phyloP scores from a whole-genome alignment of 116 monocot species.

The Phalaenopsis hybrid region DNA sequence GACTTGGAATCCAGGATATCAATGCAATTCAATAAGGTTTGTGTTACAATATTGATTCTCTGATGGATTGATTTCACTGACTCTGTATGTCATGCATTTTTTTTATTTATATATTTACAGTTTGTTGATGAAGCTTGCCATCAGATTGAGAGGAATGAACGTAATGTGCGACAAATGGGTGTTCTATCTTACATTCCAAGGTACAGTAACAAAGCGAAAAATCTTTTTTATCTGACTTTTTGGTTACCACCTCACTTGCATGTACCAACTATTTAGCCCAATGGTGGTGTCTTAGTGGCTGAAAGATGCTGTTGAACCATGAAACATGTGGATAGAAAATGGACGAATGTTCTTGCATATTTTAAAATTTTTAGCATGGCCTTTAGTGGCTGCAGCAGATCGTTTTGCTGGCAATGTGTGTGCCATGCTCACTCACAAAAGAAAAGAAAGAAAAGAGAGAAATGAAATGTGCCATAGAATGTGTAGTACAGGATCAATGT shows the following conservation, averaged over 20 bases:
- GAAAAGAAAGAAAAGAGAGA: not conserved
- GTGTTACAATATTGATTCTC: constrained; percentile 1
- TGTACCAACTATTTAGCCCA: not conserved
- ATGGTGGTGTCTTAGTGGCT: not conserved
- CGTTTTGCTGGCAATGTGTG: not conserved
- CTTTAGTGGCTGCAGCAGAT: not conserved
- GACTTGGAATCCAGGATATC: constrained; percentile 84
- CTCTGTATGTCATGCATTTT: not conserved
- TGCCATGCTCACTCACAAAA: not conserved
- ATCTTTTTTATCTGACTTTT: not conserved
- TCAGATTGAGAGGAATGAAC: constrained; percentile 89
- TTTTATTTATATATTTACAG: constrained; percentile 30
- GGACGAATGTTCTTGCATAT: not conserved
- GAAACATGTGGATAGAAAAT: not conserved
- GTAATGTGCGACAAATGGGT: constrained; percentile 71
- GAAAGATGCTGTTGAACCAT: not conserved
- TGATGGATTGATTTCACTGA: not conserved
- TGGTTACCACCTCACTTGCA: not conserved
- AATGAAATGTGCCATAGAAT: not conserved
- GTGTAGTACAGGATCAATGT: not conserved
- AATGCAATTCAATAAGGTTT: constrained; percentile 68
- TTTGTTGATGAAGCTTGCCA: constrained; percentile 98
- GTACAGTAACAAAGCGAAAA: constrained; percentile 15
- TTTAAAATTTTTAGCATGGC: not conserved
- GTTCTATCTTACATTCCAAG: constrained; percentile 83